These are phyloP conservation scores for Acanthamoeba royreba DNA, from an alignment of 208 protist species.

Conservation along the genomic window DNA sequence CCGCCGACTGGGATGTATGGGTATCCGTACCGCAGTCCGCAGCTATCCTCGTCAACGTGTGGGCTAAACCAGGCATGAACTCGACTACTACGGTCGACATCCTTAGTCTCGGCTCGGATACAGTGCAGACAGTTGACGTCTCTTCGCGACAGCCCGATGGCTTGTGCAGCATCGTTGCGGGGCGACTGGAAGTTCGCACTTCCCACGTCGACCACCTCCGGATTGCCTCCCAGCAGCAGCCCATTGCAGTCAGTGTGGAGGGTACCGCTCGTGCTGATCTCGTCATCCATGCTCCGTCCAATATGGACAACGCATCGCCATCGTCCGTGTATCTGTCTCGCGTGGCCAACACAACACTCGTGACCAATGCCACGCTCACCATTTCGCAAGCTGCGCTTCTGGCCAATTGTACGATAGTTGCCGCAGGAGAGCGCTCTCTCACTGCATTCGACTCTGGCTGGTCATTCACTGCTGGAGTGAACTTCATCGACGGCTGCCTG, in stretches of 20 bases:
- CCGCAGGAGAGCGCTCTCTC: background rate
- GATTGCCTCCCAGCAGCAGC: background rate
- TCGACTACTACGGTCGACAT: background rate
- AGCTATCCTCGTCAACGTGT: background rate
- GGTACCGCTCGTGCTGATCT: background rate
- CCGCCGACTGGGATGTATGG: background rate
- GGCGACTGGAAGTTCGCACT: background rate
- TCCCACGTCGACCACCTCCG: background rate
- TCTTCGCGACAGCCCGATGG: background rate
- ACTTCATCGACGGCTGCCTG: background rate
- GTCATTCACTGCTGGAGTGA: background rate
- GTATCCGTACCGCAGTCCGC: background rate
- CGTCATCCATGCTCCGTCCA: background rate
- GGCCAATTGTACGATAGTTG: background rate
- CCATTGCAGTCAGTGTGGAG: background rate
- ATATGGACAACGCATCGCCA: background rate
- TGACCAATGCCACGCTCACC: background rate
- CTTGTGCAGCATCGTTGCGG: background rate
- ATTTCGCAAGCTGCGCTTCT: background rate
- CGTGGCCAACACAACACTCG: background rate
- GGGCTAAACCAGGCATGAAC: background rate
- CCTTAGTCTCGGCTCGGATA: background rate
- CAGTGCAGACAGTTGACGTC: background rate
- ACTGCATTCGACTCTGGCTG: background rate
- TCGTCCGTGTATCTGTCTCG: background rate